A percentile compares a stretch with the other conserved stretches of the same genome.
Evolutionary conservation across 108 stramenopile genomes (phyloP).

Genomic region (Schizochytrium sp.): DNA sequence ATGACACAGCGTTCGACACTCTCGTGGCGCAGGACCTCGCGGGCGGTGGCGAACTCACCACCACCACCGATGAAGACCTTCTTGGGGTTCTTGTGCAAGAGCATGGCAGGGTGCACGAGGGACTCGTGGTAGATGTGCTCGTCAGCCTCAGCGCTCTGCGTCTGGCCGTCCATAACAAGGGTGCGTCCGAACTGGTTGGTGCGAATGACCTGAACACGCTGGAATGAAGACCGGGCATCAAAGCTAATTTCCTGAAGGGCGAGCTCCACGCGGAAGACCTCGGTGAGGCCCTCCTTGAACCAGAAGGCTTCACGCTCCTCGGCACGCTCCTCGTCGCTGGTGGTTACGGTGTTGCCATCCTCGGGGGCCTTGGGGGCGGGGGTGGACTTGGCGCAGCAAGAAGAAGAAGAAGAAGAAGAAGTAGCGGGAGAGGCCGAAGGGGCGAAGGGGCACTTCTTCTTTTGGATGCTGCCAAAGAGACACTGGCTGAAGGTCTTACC

Average conservation of each 20-base stretch:
- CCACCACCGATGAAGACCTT: constrained; percentile 90
- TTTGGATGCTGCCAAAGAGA: not conserved
- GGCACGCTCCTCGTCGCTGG: constrained; percentile 47
- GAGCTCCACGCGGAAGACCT: constrained; percentile 67
- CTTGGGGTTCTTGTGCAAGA: constrained; percentile 84
- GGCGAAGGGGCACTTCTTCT: not conserved
- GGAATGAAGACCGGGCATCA: constrained; percentile 69
- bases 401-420: not conserved
- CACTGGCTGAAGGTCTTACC: not conserved
- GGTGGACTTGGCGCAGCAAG: not conserved
- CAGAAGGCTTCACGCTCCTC: constrained; percentile 60
- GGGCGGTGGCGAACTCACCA: constrained; percentile 91
- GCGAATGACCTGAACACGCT: constrained; percentile 69
- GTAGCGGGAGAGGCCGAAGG: not conserved
- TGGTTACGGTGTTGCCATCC: not conserved
- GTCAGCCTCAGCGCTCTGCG: constrained; percentile 73
- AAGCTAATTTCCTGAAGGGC: constrained; percentile 69
- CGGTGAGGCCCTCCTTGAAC: constrained; percentile 65
- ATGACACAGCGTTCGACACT: constrained; percentile 85
- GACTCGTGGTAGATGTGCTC: constrained; percentile 90
- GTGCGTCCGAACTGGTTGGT: constrained; percentile 75
- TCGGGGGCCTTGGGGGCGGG: not conserved
- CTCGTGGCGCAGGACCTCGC: constrained; percentile 89
- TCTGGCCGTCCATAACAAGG: constrained; percentile 90
- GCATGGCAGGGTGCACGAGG: constrained; percentile 92